These are phyloP conservation scores for Sugiyamaella smithiae DNA, from an alignment of 805 yeast species.

Conservation along the genomic window DNA sequence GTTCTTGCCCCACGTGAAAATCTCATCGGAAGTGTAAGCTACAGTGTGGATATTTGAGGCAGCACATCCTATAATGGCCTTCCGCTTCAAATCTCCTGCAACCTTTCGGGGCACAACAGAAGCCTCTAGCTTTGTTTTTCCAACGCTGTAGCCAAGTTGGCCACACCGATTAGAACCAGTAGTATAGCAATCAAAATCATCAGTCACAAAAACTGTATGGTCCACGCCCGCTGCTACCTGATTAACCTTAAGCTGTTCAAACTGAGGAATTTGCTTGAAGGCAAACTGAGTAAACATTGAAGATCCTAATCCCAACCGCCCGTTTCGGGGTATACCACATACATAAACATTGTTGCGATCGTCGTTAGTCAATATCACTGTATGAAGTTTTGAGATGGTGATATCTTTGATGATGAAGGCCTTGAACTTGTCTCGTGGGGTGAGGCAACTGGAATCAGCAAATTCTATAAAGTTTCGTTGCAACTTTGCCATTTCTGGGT, in stretches of 20 bases:
- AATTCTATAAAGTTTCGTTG: constrained; percentile 17
- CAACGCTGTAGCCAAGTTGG: constrained; percentile 57
- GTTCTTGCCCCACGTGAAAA: constrained; percentile 75
- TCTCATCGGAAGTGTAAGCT: constrained; percentile 48
- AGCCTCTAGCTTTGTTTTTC: constrained; percentile 33
- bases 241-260: constrained; percentile 31
- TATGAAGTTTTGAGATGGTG: constrained; percentile 62
- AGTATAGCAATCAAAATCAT: constrained; percentile 53
- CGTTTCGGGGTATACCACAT: constrained; percentile 67
- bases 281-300: constrained; percentile 38
- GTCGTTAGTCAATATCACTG: constrained; percentile 55
- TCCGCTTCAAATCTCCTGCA: constrained; percentile 40
- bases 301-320: constrained; percentile 62
- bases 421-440: constrained; percentile 30
- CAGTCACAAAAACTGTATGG: constrained; percentile 61
- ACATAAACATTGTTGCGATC: constrained; percentile 47
- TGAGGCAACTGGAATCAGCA: neutral
- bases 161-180: constrained; percentile 76
- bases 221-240: constrained; percentile 57
- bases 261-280: constrained; percentile 43
- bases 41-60: constrained; percentile 71
- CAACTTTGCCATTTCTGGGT: constrained; percentile 42
- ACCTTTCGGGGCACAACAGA: constrained; percentile 41
- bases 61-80: constrained; percentile 44
- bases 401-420: constrained; percentile 48